Evolutionary conservation across 441 rosid species (phyloP).

Genomic region (Erysimum cheiri): DNA sequence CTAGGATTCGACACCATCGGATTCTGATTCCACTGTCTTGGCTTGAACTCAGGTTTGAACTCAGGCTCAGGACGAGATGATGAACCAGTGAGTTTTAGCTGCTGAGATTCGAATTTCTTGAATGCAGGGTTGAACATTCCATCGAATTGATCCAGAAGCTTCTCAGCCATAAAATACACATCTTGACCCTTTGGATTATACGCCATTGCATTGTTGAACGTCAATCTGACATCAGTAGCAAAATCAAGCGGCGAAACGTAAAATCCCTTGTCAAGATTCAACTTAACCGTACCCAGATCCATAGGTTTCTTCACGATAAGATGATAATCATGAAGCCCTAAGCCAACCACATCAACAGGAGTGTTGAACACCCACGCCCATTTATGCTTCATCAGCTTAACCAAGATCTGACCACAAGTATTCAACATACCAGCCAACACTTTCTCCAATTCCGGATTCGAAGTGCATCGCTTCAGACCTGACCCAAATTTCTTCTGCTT

Average conservation of each 20-base stretch:
- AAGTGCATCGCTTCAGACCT: conserved; percentile 49
- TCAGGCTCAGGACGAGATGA: conserved; percentile 15
- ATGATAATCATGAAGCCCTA: conserved; percentile 43
- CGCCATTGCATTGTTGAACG: conserved; percentile 30
- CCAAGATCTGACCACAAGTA: conserved; percentile 66
- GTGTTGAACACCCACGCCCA: conserved; percentile 36
- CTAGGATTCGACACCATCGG: neutral
- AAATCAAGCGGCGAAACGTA: conserved; percentile 51
- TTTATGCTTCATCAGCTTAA: conserved; percentile 47
- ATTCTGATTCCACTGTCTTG: conserved; percentile 4
- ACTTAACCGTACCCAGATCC: conserved; percentile 43
- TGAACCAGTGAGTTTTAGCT: conserved; percentile 3
- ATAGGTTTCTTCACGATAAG: conserved; percentile 42
- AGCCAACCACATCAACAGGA: conserved; percentile 38
- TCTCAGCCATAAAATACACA: conserved; percentile 27
- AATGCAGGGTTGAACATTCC: conserved; percentile 59
- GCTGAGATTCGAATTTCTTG: conserved; percentile 40
- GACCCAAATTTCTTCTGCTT: conserved; percentile 55
- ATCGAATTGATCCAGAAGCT: conserved; percentile 54
- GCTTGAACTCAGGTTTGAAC: neutral
- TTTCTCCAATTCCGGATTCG: conserved; percentile 29
- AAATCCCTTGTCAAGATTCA: conserved; percentile 26
- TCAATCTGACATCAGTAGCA: conserved; percentile 50
- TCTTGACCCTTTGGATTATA: conserved; percentile 38
- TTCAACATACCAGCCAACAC: conserved; percentile 47